Evolutionary conservation across 306 rosid genomes (phyloP).

Genomic region (Luffa acutangula): DNA sequence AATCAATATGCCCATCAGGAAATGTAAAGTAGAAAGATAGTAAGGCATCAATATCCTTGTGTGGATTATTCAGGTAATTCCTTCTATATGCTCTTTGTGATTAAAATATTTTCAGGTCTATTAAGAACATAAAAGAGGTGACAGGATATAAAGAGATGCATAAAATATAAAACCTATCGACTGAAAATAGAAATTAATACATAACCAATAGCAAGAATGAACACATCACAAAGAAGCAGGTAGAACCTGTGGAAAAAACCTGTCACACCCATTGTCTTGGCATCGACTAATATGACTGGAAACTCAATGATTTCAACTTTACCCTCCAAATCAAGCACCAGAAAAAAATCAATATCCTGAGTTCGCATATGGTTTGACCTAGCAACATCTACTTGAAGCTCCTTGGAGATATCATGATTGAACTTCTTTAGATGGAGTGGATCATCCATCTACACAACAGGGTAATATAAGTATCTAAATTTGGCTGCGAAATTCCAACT

Average conservation of each 20-base stretch:
- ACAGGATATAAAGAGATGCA: neutral
- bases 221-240: conserved; percentile 5
- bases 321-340: conserved; percentile 97
- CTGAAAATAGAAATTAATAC: neutral
- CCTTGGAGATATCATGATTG: conserved; percentile 68
- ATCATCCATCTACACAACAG: conserved; percentile 65
- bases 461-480: neutral
- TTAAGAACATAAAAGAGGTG: neutral
- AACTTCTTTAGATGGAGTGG: conserved; percentile 59
- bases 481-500: neutral
- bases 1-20: neutral
- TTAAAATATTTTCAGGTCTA: neutral
- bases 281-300: conserved; percentile 66
- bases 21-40: neutral
- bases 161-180: neutral
- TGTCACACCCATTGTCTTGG: conserved; percentile 57
- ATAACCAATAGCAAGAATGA: neutral
- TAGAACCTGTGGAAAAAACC: conserved; percentile 91
- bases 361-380: conserved; percentile 25
- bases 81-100: neutral
- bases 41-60: neutral
- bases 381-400: conserved; percentile 45
- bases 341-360: conserved; percentile 69
- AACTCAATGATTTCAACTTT: conserved; percentile 92
- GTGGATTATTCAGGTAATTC: neutral